phyloP scores from a whole-genome alignment of 345 rosid genomes.

The Clausena lansium region DNA sequence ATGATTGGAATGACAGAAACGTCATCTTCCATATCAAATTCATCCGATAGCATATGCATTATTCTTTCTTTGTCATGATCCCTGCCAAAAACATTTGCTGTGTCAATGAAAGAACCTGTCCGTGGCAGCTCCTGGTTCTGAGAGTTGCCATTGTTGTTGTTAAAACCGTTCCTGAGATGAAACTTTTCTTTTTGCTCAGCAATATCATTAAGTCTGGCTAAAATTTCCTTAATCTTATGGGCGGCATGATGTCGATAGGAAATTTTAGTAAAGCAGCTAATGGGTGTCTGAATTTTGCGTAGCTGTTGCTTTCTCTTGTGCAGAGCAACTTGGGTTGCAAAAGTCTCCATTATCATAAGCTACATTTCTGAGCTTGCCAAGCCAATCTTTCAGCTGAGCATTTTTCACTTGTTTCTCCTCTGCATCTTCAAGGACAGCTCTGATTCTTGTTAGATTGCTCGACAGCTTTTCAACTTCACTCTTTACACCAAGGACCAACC shows the following conservation, averaged over 20 bases:
- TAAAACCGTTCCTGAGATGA: neutral
- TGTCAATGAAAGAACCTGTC: neutral
- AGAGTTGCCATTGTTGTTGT: neutral
- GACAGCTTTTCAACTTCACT: neutral
- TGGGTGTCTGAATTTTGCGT: no score
- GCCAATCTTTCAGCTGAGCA: neutral
- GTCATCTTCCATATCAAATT: neutral
- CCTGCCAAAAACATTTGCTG: constrained; percentile 10
- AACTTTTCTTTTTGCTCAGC: neutral
- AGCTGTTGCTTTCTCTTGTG: neutral
- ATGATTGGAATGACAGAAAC: constrained; percentile 15
- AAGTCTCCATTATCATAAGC: neutral
- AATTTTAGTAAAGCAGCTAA: neutral
- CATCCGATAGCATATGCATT: neutral
- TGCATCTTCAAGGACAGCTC: neutral
- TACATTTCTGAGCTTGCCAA: constrained; percentile 6
- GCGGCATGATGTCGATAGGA: neutral
- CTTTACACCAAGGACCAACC: neutral
- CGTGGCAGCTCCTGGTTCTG: no score
- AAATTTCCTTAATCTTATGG: constrained; percentile 13
- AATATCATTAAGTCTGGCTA: neutral
- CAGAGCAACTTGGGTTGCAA: neutral
- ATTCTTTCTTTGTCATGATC: constrained; percentile 4
- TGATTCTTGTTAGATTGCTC: neutral
- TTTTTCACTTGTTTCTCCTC: neutral